These are phyloP conservation scores for Casuarina glauca DNA, from an alignment of 306 rosid genomes.

Conservation along the genomic window DNA sequence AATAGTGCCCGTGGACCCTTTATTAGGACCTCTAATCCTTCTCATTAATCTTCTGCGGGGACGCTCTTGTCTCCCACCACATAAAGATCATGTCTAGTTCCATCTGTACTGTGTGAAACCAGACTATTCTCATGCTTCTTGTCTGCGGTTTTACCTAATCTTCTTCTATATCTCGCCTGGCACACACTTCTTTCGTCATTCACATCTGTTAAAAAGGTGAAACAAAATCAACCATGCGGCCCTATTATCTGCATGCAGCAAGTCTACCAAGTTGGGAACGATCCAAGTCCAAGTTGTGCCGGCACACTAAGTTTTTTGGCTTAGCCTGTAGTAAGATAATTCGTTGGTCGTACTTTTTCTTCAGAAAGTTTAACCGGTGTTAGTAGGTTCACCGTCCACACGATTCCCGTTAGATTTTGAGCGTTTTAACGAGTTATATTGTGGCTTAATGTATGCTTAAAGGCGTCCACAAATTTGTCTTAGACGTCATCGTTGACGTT, in stretches of 20 bases:
- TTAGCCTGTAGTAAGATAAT: neutral
- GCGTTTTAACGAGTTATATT: neutral
- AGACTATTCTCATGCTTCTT: neutral
- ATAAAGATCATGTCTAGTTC: neutral
- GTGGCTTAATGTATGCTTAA: too few species aligned
- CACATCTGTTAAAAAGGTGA: neutral
- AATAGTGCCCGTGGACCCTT: slow-evolving; percentile 10
- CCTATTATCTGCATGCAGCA: neutral
- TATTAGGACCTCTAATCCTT: neutral
- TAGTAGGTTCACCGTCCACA: neutral
- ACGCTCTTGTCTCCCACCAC: slow-evolving; percentile 11
- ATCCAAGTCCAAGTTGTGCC: neutral
- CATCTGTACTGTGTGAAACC: neutral
- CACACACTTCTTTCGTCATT: neutral
- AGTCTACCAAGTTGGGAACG: neutral
- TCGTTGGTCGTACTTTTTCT: neutral
- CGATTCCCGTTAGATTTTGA: neutral
- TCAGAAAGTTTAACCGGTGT: neutral
- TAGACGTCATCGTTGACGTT: slow-evolving; percentile 9
- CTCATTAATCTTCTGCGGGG: slow-evolving; percentile 6
- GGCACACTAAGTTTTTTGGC: neutral
- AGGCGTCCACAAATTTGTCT: neutral
- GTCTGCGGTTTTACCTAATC: neutral
- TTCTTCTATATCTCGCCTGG: neutral
- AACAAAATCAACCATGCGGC: neutral